Evolutionary conservation across 2,329 filamentous ascomycete genomes (phyloP), one percentile per base, ranked within the genome.

Genomic region (Fusarium sp.): DNA sequence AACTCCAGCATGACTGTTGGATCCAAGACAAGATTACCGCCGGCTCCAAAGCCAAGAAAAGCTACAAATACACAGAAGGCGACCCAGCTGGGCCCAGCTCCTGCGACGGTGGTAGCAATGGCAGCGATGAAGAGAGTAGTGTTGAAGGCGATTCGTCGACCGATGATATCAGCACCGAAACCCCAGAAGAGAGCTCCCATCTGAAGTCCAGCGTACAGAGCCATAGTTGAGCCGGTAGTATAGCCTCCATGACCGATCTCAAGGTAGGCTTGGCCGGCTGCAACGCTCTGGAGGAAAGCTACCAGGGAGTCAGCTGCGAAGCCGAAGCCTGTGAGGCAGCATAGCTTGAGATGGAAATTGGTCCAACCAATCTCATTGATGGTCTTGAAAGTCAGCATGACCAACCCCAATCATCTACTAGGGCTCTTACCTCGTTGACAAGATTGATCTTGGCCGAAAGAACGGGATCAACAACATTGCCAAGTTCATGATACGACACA

Each of bases 171-270:
- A 3, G 62, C 62, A 3, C 62, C 57, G 1, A 64, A 64, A 1
- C 62, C 62, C 62, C 62, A 64, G 57, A 64, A 62, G 5, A 64
- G 23, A 8, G 62, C 62, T 15, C 62, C 62, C 11, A 46, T 57
- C 18, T 57, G 54, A 0, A 57, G 38, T 16, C 54, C 54, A 1
- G 54, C 54, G 5, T 57, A 57, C 2, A 57, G 39, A 35, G 54
- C 54, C 29, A 57, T 57, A 2, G 29, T 46, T 0, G 54, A 46
- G 0, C 54, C 39, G 0, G 54, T 46, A 46, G 39, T 8, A 46
- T 57, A 57, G 1, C 29, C 39, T 7, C 39, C 54, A 7, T 57
- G 29, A 1, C 29, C 54, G 10, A 57, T 57, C 18, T 57, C 39
- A 33, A 57, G 54, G 54, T 46, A 46, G 3, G 54, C 54, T 27